Evolutionary conservation across 2,329 filamentous ascomycete species (phyloP).

Genomic region (Aspergillus sp.): DNA sequence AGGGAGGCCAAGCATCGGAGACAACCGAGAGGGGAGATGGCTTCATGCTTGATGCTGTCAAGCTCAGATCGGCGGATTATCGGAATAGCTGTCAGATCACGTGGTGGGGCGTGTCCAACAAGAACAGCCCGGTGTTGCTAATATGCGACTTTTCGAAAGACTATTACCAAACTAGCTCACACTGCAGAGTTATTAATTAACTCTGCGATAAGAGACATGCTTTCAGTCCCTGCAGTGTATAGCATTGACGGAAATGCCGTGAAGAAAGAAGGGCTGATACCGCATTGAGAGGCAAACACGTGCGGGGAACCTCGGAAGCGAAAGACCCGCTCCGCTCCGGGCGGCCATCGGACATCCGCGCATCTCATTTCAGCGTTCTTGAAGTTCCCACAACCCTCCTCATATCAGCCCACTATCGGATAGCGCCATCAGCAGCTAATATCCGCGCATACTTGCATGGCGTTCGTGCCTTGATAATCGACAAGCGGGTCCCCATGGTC

Average conservation of each 20-base stretch:
- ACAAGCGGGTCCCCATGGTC: neutral
- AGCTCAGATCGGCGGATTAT: constrained; percentile 3
- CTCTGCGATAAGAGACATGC: neutral
- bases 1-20: neutral
- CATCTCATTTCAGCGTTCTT: neutral
- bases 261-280: neutral
- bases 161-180: too few species aligned
- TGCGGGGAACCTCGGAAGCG: neutral
- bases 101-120: neutral
- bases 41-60: constrained; percentile 3
- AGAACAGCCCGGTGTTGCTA: neutral
- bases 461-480: neutral
- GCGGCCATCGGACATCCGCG: neutral
- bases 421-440: neutral
- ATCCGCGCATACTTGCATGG: neutral
- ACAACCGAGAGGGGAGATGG: neutral
- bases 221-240: neutral
- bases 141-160: neutral
- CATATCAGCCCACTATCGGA: neutral
- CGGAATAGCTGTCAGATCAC: neutral
- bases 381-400: neutral
- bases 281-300: neutral
- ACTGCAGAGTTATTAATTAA: too few species aligned
- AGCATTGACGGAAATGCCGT: neutral
- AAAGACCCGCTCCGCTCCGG: neutral